phyloP scores from a whole-genome alignment of 306 rosid genomes.

The Fragaria nilgerrensis region DNA sequence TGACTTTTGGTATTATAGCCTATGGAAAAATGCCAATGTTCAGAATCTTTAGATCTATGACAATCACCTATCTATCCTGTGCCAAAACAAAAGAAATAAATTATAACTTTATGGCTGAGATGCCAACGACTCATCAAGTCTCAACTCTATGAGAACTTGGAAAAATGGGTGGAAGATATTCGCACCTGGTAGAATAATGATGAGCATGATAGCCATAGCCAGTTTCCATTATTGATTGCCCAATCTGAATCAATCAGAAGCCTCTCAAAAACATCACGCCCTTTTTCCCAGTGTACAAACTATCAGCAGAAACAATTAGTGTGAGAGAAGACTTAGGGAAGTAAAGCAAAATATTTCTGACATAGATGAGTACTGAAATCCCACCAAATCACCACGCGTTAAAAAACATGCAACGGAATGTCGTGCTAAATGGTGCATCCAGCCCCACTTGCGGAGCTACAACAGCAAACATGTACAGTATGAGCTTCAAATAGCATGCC shows the following conservation, averaged over 20 bases:
- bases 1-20: neutral
- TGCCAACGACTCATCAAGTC: slow-evolving; percentile 8
- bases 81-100: neutral
- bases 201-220: slow-evolving; percentile 97
- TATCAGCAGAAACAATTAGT: slow-evolving; percentile 23
- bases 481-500: slow-evolving; percentile 11
- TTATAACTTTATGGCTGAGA: slow-evolving; percentile 9
- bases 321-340: slow-evolving; percentile 2
- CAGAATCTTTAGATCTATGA: neutral
- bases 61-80: neutral
- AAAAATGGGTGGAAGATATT: neutral
- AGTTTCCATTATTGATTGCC: slow-evolving; percentile 93
- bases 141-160: neutral
- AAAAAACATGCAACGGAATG: slow-evolving; percentile 90
- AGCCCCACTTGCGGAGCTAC: slow-evolving; percentile 91
- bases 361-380: neutral
- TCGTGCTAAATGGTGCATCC: slow-evolving; percentile 99
- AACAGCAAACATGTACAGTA: slow-evolving; percentile 23
- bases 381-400: slow-evolving; percentile 94
- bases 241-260: slow-evolving; percentile 96
- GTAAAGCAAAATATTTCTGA: neutral
- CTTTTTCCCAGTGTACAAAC: slow-evolving; percentile 96
- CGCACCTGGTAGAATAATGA: slow-evolving; percentile 89
- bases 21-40: neutral
- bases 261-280: slow-evolving; percentile 91